These are phyloP conservation scores for Alnus rubra DNA, from an alignment of 306 rosid species.

Conservation along the genomic window DNA sequence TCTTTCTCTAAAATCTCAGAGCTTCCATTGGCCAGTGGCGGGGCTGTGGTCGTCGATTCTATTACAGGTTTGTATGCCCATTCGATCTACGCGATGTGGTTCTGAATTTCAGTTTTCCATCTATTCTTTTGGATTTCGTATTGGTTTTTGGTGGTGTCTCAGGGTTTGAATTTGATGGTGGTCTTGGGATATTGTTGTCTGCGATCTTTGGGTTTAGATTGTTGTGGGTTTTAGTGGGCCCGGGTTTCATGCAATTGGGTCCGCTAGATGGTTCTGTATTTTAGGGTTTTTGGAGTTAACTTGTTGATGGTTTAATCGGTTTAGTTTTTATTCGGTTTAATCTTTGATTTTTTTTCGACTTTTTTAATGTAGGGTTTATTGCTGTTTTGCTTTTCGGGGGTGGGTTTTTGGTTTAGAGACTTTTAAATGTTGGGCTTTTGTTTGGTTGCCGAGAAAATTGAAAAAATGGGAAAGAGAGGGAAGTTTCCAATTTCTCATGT, in stretches of 20 bases:
- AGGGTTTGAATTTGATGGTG: slow-evolving; percentile 52
- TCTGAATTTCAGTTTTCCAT: slow-evolving; percentile 7
- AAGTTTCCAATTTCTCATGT: slow-evolving; percentile 2
- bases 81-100: slow-evolving; percentile 55
- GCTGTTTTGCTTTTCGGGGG: slow-evolving; percentile 15
- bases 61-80: slow-evolving; percentile 67
- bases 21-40: slow-evolving; percentile 54
- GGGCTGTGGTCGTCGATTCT: slow-evolving; percentile 50
- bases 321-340: slow-evolving; percentile 32
- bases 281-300: slow-evolving; percentile 31
- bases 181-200: slow-evolving; percentile 32
- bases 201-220: slow-evolving; percentile 47
- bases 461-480: background rate
- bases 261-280: slow-evolving; percentile 32
- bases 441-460: slow-evolving; percentile 21
- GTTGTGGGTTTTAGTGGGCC: slow-evolving; percentile 13
- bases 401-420: slow-evolving; percentile 41
- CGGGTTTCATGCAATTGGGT: slow-evolving; percentile 32
- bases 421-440: slow-evolving; percentile 21
- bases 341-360: background rate
- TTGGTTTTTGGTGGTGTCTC: slow-evolving; percentile 21
- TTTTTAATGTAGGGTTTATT: slow-evolving; percentile 43
- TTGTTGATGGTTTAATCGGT: slow-evolving; percentile 15
- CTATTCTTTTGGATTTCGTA: background rate
- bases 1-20: slow-evolving; percentile 71